Conservation (phyloP, 257 asterid genomes). For the Verbascum thapsus region DNA sequence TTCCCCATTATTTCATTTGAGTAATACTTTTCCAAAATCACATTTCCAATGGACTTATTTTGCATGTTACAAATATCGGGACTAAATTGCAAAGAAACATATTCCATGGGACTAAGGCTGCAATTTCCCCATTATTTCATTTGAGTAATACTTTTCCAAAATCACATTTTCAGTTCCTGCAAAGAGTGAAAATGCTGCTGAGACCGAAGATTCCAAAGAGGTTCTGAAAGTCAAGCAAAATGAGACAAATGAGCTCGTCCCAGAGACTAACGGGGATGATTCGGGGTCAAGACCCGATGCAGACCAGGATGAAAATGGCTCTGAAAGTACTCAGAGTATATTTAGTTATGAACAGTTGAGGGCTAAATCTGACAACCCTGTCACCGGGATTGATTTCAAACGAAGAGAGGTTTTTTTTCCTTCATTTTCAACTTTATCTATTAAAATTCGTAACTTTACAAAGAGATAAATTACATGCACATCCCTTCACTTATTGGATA, state of each 20-base stretch:
- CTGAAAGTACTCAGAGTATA: constrained; percentile 52
- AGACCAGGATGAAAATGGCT: constrained; percentile 57
- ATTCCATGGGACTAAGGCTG: too few species aligned
- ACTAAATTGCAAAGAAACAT: too few species aligned
- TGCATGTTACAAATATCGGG: too few species aligned
- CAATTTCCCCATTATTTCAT: background rate
- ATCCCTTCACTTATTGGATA: too few species aligned
- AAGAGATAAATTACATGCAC: too few species aligned
- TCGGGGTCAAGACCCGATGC: constrained; percentile 51
- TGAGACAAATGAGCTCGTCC: constrained; percentile 44
- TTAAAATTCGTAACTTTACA: background rate
- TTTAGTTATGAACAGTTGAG: constrained; percentile 73
- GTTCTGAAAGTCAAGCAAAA: constrained; percentile 43
- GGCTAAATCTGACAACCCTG: constrained; percentile 89
- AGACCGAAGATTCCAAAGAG: constrained; percentile 52
- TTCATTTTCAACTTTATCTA: background rate
- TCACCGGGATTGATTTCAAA: constrained; percentile 79
- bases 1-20: background rate
- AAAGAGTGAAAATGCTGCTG: constrained; percentile 53
- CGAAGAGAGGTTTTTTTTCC: constrained; percentile 82
- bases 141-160: constrained; percentile 4
- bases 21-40: background rate
- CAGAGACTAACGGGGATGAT: constrained; percentile 55
- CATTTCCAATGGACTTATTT: too few species aligned
- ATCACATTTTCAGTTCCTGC: constrained; percentile 39